Percentiles rank a stretch among this genome's conserved stretches.
These are phyloP conservation scores for Penicillium macrosclerotiorum DNA, from an alignment of 495 filamentous ascomycete species.

Conservation along the genomic window DNA sequence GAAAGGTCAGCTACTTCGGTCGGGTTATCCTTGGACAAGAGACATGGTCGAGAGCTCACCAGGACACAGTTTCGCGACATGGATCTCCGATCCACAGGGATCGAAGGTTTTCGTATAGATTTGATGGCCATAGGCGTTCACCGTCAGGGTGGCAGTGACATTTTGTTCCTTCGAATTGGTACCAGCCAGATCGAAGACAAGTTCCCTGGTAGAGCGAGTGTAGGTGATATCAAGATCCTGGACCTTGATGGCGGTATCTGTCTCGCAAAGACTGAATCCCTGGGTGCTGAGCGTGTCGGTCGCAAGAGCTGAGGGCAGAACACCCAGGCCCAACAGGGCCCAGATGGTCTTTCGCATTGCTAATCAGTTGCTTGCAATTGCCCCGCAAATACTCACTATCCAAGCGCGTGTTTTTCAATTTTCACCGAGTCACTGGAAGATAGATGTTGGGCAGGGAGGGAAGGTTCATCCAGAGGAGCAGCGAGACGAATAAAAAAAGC, in stretches of 20 bases:
- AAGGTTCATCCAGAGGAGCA: constrained; percentile 1
- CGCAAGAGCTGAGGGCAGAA: constrained; percentile 50
- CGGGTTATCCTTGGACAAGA: too few relatives aligned
- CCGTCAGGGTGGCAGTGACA: constrained; percentile 73
- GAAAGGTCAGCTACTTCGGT: neutral
- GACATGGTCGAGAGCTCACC: constrained; percentile 46
- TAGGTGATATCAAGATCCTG: constrained; percentile 75
- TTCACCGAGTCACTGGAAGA: constrained; percentile 5
- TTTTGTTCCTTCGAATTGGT: constrained; percentile 72
- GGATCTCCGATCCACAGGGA: constrained; percentile 67
- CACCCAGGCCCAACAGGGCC: constrained; percentile 30
- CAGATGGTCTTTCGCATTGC: constrained; percentile 31
- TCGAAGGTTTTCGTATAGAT: constrained; percentile 81
- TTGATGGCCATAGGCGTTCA: constrained; percentile 82
- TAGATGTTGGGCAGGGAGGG: neutral
- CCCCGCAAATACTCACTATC: neutral
- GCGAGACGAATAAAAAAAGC: constrained; percentile 1
- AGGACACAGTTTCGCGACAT: constrained; percentile 75
- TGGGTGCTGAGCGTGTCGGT: constrained; percentile 74
- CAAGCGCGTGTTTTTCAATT: constrained; percentile 4
- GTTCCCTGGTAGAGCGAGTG: constrained; percentile 64
- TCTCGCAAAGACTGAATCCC: constrained; percentile 74
- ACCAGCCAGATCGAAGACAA: constrained; percentile 83
- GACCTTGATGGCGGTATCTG: constrained; percentile 65
- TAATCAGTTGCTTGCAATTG: constrained; percentile 1